Evolutionary conservation across 2,329 filamentous ascomycete genomes (phyloP).

Genomic region (Grosmannia huntii): DNA sequence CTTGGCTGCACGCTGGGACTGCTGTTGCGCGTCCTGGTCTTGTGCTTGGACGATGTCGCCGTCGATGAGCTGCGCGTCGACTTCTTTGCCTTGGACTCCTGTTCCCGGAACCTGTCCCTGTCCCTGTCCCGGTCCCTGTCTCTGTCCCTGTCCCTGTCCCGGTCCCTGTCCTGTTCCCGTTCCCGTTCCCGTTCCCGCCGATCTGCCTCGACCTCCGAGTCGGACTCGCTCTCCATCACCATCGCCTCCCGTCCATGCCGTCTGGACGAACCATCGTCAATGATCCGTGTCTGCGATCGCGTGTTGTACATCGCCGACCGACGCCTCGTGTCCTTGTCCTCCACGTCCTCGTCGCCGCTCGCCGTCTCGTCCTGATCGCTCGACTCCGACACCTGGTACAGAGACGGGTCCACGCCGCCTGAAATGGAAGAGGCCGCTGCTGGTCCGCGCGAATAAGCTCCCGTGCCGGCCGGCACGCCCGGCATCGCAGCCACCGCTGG

Average conservation of each 20-base stretch:
- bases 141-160: conserved; percentile 4
- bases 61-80: conserved; percentile 16
- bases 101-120: too few species aligned
- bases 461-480: conserved; percentile 4
- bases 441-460: conserved; percentile 4
- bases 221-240: conserved; percentile 23
- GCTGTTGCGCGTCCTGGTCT: conserved; percentile 12
- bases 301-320: conserved; percentile 10
- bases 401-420: conserved; percentile 4
- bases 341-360: neutral
- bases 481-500: conserved; percentile 13
- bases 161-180: conserved; percentile 5
- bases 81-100: conserved; percentile 15
- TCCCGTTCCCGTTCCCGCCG: neutral
- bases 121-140: conserved; percentile 6
- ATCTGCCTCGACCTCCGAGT: neutral
- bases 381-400: conserved; percentile 15
- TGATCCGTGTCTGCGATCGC: conserved; percentile 8
- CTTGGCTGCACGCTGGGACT: neutral
- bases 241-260: conserved; percentile 20
- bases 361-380: conserved; percentile 21
- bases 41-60: conserved; percentile 13
- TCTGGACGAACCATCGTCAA: neutral
- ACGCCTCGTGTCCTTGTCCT: conserved; percentile 1
- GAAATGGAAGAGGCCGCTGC: conserved; percentile 18